Evolutionary conservation across 192 early-diverging fungal genomes (phyloP).

Genomic region (Dissophora ornata): DNA sequence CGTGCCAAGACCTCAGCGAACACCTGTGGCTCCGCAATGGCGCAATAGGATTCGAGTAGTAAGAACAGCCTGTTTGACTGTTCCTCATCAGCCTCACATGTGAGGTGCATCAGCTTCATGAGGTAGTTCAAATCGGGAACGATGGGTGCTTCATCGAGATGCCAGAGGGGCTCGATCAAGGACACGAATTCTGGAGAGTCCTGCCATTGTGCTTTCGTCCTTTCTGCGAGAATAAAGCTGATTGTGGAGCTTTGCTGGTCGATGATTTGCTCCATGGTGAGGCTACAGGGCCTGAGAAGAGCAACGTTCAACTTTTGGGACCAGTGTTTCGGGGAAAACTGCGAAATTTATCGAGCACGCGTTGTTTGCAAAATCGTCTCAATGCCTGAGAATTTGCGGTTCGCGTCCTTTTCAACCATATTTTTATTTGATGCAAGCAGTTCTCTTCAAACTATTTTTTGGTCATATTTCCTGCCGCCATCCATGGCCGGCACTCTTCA

Average conservation of each 20-base stretch:
- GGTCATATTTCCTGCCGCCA: neutral
- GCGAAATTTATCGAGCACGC: neutral
- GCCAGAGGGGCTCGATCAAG: constrained; percentile 15
- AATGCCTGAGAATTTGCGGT: too few species aligned
- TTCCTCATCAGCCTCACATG: constrained; percentile 28
- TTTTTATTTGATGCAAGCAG: too few species aligned
- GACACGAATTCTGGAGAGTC: constrained; percentile 23
- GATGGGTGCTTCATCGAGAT: constrained; percentile 7
- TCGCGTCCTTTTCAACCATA: too few species aligned
- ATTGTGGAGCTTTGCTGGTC: constrained; percentile 19
- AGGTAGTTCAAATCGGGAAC: constrained; percentile 5
- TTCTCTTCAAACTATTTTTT: neutral
- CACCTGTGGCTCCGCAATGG: constrained; percentile 15
- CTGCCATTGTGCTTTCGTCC: constrained; percentile 34
- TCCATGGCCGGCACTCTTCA: too few species aligned
- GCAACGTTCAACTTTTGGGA: neutral
- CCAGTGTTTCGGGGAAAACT: neutral
- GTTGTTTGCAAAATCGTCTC: too few species aligned
- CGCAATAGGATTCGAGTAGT: constrained; percentile 27
- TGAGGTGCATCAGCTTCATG: constrained; percentile 13
- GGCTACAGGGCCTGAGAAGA: neutral
- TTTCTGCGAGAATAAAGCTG: constrained; percentile 21
- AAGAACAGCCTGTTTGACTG: constrained; percentile 18
- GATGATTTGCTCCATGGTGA: constrained; percentile 27
- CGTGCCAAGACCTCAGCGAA: constrained; percentile 19